Evolutionary conservation across 768 basidiomycete genomes (phyloP).

Genomic region (Dictyophora rubrovolvata): DNA sequence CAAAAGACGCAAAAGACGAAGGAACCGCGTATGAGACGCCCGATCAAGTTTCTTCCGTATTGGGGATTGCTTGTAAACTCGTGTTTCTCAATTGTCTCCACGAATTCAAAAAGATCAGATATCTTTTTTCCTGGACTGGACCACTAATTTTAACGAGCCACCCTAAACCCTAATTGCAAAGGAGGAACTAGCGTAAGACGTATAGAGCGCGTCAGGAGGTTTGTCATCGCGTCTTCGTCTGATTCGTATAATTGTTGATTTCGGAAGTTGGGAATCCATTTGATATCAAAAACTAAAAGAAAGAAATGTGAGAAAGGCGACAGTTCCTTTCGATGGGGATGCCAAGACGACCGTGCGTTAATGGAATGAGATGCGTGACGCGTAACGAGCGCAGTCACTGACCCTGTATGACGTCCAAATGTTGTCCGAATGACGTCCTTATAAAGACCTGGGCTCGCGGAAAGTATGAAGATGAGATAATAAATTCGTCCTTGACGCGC

Average conservation of each 20-base stretch:
- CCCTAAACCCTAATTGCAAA: constrained; percentile 11
- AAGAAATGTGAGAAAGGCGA: not conserved
- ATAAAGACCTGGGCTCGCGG: no score
- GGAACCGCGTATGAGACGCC: constrained; percentile 19
- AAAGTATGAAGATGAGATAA: no score
- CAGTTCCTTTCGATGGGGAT: no score
- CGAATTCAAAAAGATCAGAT: constrained; percentile 66
- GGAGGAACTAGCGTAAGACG: constrained; percentile 17
- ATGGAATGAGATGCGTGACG: no score
- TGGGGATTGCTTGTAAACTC: constrained; percentile 52
- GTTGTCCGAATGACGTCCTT: no score
- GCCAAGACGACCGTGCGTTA: no score
- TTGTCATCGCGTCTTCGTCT: constrained; percentile 78
- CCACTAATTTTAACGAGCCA: constrained; percentile 30
- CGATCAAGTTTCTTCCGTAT: constrained; percentile 52
- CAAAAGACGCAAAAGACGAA: constrained; percentile 9
- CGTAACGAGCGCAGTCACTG: no score
- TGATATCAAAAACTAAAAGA: not conserved
- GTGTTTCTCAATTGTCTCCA: constrained; percentile 62
- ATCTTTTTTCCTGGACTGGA: constrained; percentile 41
- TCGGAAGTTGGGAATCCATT: constrained; percentile 19
- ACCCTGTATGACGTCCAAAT: no score
- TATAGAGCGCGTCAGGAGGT: constrained; percentile 72
- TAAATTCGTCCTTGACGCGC: no score
- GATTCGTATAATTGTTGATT: constrained; percentile 69